Conservation (phyloP, 2,329 filamentous ascomycete species). For the Fusarium euwallaceae region DNA sequence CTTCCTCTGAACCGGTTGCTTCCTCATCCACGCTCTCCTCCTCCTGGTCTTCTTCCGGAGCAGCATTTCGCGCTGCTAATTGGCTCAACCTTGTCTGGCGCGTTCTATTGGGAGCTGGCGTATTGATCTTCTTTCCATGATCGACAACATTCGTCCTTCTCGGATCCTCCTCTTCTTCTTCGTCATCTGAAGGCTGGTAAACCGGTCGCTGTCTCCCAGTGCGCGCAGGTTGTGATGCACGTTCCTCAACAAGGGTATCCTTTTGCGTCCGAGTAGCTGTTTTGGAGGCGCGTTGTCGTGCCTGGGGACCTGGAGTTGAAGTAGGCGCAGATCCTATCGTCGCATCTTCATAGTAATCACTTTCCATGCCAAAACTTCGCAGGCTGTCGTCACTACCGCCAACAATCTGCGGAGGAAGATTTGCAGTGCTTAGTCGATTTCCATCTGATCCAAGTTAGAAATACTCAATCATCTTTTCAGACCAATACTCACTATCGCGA, state of each 20-base stretch:
- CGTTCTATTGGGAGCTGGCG: slow-evolving; percentile 33
- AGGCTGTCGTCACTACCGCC: slow-evolving; percentile 50
- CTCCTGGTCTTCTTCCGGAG: slow-evolving; percentile 8
- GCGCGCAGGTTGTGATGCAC: slow-evolving; percentile 5
- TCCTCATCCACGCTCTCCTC: not conserved
- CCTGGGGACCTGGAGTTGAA: slow-evolving; percentile 9
- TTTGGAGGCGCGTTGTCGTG: slow-evolving; percentile 2
- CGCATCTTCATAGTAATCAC: slow-evolving; percentile 54
- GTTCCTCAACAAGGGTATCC: slow-evolving; percentile 3
- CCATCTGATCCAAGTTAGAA: slow-evolving; percentile 22
- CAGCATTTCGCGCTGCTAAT: not conserved
- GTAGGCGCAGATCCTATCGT: slow-evolving; percentile 51
- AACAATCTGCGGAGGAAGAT: slow-evolving; percentile 6
- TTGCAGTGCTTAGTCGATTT: not conserved
- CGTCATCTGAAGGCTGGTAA: slow-evolving; percentile 5
- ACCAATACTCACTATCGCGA: slow-evolving; percentile 24
- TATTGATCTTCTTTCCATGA: slow-evolving; percentile 33
- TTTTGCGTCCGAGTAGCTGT: not conserved
- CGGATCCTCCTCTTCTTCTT: slow-evolving; percentile 11
- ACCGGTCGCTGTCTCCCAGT: not conserved
- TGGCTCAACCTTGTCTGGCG: slow-evolving; percentile 9
- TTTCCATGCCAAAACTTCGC: slow-evolving; percentile 54
- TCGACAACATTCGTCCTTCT: not conserved
- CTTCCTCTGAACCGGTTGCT: not conserved
- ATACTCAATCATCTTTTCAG: not conserved